Base-by-base conservation (phyloP, 192 early-diverging fungal species). In the Endogone sp. region DNA sequence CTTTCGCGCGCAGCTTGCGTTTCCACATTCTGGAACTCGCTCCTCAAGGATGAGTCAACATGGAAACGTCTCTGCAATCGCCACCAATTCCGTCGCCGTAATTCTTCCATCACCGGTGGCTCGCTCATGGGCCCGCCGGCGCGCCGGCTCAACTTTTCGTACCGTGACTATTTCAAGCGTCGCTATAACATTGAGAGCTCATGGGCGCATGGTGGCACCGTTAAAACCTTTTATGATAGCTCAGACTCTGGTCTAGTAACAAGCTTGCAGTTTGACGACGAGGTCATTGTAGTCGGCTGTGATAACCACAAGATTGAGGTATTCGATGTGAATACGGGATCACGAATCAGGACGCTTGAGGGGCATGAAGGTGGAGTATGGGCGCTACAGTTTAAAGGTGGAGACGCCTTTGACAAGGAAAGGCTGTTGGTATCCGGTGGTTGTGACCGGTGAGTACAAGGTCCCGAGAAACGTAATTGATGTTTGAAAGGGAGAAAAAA, bases 341-440 rank as follows among this genome's bases (percentile, higher is more conserved):
- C 81, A 2, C 72, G 90, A 29, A 67, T 89, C 24, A 79, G 90
- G 69, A 89, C 88, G 24, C 76, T 99, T 3, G 83, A 84, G 56
- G 96, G 97, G 21, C 92, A 94, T 73, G 86, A 91, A 58, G 96
- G 96, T 31, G 97, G 97, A 23, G 96, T 99, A 13, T 99, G 97
- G 97, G 95, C 96, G 27, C 77, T 99, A 56, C 91, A 96, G 67
- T 95, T 77, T 44, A 72, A 74, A 29, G 63, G 67, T 29, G 71
- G 67, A 2, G 69, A 69, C 0, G 21, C 27, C 6, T 60, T 71
- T 20, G 72, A 80, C 63, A 82, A 78, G 66, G 80, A 89, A n/a
- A 73, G 86, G 54, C 85, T 92, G 2, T 81, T 99, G 22, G 93
- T 99, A 22, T 93, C 93, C 66, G 98, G 98, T 44, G 94, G 93